These are phyloP conservation scores for Mycena metata DNA, from an alignment of 768 basidiomycete species.

Conservation along the genomic window DNA sequence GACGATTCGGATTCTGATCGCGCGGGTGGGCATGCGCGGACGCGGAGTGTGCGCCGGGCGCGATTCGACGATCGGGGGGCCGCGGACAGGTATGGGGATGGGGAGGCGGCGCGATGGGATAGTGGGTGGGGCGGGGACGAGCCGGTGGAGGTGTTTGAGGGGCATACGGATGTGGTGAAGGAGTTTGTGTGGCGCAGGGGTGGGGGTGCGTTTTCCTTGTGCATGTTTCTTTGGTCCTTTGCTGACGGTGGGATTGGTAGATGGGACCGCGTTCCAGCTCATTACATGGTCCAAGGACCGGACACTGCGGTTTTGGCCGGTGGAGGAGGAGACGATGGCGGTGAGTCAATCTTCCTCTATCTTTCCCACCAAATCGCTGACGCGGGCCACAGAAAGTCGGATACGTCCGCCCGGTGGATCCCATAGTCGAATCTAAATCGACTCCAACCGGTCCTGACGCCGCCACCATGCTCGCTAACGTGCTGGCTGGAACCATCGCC, in stretches of 20 bases:
- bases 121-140: constrained; percentile 45
- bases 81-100: constrained; percentile 29
- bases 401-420: constrained; percentile 46
- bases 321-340: constrained; percentile 78
- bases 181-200: constrained; percentile 96
- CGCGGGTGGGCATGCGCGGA: background rate
- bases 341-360: constrained; percentile 49
- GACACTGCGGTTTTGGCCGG: constrained; percentile 92
- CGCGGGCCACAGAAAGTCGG: constrained; percentile 62
- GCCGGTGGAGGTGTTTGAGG: constrained; percentile 84
- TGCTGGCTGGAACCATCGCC: constrained; percentile 1
- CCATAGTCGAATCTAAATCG: constrained; percentile 40
- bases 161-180: constrained; percentile 94
- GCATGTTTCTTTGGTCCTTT: no score
- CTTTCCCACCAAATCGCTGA: constrained; percentile 19
- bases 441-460: constrained; percentile 31
- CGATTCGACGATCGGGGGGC: background rate
- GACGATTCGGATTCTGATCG: background rate
- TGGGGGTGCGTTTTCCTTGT: constrained; percentile 55
- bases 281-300: constrained; percentile 89
- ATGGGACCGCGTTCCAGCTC: constrained; percentile 67
- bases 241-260: constrained; percentile 34
- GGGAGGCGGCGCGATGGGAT: background rate
- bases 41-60: background rate
- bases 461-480: constrained; percentile 32